Percentiles rank a stretch among this genome's conserved stretches.
These are phyloP conservation scores for Candida ponderosae DNA, from an alignment of 805 yeast genomes.

Conservation along the genomic window DNA sequence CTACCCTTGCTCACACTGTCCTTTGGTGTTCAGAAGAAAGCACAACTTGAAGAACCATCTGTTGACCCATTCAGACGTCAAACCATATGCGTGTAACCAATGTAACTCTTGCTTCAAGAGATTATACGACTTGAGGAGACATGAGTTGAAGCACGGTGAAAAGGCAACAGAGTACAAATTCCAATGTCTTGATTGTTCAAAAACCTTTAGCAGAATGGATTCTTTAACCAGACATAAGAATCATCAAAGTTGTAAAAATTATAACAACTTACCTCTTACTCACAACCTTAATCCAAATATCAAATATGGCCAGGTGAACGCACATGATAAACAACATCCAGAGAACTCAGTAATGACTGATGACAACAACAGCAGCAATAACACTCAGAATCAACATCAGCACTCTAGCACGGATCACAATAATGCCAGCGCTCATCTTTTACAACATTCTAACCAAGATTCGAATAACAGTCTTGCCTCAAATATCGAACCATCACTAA, in stretches of 20 bases:
- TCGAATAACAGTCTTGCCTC: too few relatives aligned
- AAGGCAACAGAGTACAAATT: conserved; percentile 14
- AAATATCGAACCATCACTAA: not conserved
- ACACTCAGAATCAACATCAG: too few relatives aligned
- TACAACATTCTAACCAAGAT: too few relatives aligned
- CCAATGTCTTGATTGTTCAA: conserved; percentile 50
- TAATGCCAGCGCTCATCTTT: too few relatives aligned
- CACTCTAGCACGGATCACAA: too few relatives aligned
- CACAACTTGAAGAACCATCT: conserved; percentile 71
- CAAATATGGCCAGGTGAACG: too few relatives aligned
- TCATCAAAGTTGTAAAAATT: conserved; percentile 20
- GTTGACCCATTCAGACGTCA: conserved; percentile 56
- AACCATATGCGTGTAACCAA: conserved; percentile 54
- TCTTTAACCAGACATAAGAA: conserved; percentile 66
- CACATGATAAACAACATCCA: too few relatives aligned
- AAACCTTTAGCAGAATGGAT: conserved; percentile 67
- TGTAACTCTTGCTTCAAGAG: conserved; percentile 63
- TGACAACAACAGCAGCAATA: too few relatives aligned
- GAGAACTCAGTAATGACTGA: too few relatives aligned
- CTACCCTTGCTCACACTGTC: not conserved
- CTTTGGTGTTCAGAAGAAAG: conserved; percentile 51
- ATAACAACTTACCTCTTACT: too few relatives aligned
- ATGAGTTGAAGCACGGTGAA: conserved; percentile 64
- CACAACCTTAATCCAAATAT: too few relatives aligned
- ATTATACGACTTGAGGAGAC: conserved; percentile 70